phyloP scores from a whole-genome alignment of 2,329 filamentous ascomycete species.

The Dactylellina leptospora region DNA sequence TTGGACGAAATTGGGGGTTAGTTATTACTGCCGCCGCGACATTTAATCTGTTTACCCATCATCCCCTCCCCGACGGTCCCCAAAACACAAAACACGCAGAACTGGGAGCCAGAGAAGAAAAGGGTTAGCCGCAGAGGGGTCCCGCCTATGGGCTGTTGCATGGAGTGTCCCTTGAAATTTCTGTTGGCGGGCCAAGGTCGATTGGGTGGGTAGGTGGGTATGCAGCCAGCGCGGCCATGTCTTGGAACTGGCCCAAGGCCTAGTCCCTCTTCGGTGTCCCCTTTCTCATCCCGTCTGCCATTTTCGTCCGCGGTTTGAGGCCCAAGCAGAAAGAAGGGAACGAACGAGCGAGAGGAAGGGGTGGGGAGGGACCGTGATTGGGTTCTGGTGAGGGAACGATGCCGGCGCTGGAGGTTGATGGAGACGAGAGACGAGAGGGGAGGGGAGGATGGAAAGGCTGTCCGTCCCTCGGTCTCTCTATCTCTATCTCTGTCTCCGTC shows the following conservation, averaged over 20 bases:
- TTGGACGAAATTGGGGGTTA: no score
- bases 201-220: slow-evolving; percentile 7
- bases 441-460: background rate
- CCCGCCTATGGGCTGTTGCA: slow-evolving; percentile 41
- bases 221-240: background rate
- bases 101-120: slow-evolving; percentile 7
- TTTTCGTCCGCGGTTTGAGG: slow-evolving; percentile 41
- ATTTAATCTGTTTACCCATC: no score
- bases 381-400: background rate
- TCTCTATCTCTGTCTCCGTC: background rate
- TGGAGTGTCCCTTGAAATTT: slow-evolving; percentile 40
- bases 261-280: slow-evolving; percentile 46
- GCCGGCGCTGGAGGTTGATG: no score
- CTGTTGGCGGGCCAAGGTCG: slow-evolving; percentile 28
- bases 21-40: no score
- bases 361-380: background rate
- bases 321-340: slow-evolving; percentile 6
- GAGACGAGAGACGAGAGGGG: background rate
- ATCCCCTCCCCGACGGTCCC: background rate
- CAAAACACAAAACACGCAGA: background rate
- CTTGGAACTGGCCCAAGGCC: slow-evolving; percentile 30
- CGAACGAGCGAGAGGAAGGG: background rate
- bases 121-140: slow-evolving; percentile 43
- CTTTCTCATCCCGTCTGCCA: slow-evolving; percentile 52
- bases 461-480: background rate